Evolutionary conservation across 805 yeast species (phyloP), one percentile per base, ranked within the genome.

Genomic region (Zygosaccharomyces lentus): DNA sequence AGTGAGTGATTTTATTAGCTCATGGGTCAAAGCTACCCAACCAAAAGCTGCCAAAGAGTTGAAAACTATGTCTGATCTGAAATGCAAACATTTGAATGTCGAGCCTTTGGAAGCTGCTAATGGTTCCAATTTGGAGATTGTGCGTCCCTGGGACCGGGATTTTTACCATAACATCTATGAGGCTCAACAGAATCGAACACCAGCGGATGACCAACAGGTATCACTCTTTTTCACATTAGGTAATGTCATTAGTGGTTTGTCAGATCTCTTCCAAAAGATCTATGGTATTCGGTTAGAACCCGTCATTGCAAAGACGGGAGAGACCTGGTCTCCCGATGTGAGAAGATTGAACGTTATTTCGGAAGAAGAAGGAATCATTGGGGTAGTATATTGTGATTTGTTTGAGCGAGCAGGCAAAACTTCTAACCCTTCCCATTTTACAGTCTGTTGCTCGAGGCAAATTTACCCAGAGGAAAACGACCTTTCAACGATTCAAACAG

Each of bases 101-200:
- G 50, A 53, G 40, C 46, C 47, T 8, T n/a, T 32, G 5, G 31
- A 25, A 2, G 52, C 58, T 9, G 53, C 65, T 25, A 72, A 68
- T 46, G 68, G 66, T 13, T 73, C 74, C 17, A 65, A 80, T 2
- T 61, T 77, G 4, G 65, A 66, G 7, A 62, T 65, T 9, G 73
- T 89, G 26, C 76, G 80, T 49, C 96, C 96, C 1, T 93, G 98
- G 98, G 98, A 93, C 64, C 75, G 96, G 50, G 96, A 89, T 52
- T 90, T 76, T 58, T 75, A 68, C 49, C 59, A 72, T 9, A 52
- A 71, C n/a, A 56, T 68, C 12, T 58, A 59, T 42, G 51, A 68
- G 8, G 47, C 62, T 0, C 59, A 55, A 26, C 51, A 50, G 23
- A 55, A 53, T 9, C 62, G 59, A 55, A 70, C 53, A 65, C 71